These are phyloP conservation scores for Chloranthus sessilifolius DNA, from an alignment of 164 flowering plant species.

Conservation along the genomic window DNA sequence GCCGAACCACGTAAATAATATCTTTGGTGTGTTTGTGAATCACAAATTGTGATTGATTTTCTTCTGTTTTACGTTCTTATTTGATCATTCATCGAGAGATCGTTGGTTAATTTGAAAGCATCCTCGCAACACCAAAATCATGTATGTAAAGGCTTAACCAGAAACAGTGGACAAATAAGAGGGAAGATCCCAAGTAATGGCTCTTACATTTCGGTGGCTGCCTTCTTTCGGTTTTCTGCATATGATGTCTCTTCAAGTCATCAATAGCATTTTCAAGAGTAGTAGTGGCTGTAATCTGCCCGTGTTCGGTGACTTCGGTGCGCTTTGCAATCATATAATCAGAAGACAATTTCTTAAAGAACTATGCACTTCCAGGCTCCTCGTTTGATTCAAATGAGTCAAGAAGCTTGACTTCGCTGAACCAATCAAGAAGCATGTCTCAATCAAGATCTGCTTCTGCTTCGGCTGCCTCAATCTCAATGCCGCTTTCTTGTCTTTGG, in stretches of 20 bases:
- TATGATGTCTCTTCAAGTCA: constrained; percentile 34
- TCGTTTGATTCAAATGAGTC: constrained; percentile 20
- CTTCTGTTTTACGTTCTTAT: too few species aligned
- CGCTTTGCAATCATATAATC: too few species aligned
- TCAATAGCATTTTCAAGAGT: constrained; percentile 41
- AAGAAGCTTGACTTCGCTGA: constrained; percentile 28
- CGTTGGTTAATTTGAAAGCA: too few species aligned
- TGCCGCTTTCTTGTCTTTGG: not conserved
- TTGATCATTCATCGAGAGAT: too few species aligned
- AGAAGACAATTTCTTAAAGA: too few species aligned
- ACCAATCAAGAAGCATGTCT: constrained; percentile 67
- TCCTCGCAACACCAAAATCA: too few species aligned
- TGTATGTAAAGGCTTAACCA: constrained; percentile 38
- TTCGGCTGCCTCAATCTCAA: constrained; percentile 34
- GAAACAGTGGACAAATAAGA: constrained; percentile 12
- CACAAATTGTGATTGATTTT: too few species aligned
- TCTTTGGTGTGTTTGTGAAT: too few species aligned
- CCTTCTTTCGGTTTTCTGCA: constrained; percentile 8
- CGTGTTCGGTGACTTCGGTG: too few species aligned
- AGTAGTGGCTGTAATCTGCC: too few species aligned
- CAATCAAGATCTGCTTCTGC: constrained; percentile 76
- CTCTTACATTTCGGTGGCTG: constrained; percentile 2
- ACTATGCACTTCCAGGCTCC: not conserved
- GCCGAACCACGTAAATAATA: too few species aligned
- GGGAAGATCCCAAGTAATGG: constrained; percentile 2